These are phyloP conservation scores for Naganishia kalamii DNA, from an alignment of 768 basidiomycete species.

Conservation along the genomic window DNA sequence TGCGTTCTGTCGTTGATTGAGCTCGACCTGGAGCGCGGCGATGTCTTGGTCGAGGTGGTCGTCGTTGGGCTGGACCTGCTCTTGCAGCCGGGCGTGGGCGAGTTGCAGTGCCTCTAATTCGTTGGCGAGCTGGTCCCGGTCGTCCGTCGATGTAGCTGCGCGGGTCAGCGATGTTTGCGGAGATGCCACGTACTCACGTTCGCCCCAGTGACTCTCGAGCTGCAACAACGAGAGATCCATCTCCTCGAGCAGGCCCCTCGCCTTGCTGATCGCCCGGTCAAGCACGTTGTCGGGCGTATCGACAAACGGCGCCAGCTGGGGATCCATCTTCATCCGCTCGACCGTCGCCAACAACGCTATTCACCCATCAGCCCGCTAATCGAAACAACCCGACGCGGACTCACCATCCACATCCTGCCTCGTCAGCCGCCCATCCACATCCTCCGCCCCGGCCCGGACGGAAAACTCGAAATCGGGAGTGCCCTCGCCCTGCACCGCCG, in stretches of 20 bases:
- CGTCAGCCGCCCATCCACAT: conserved; percentile 59
- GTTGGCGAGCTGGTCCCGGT: conserved; percentile 57
- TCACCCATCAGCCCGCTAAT: neutral
- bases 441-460: conserved; percentile 60
- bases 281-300: neutral
- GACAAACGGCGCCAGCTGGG: neutral
- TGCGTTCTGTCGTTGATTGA: conserved; percentile 29
- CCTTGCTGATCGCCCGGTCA: neutral
- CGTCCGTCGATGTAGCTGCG: conserved; percentile 26
- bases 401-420: conserved; percentile 66
- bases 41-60: neutral
- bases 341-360: neutral
- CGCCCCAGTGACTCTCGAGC: neutral
- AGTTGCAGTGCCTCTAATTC: conserved; percentile 22
- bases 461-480: conserved; percentile 69
- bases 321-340: conserved; percentile 3
- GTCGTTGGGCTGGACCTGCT: conserved; percentile 26
- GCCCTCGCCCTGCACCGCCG: conserved; percentile 53
- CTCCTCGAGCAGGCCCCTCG: neutral
- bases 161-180: neutral
- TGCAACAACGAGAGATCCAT: conserved; percentile 2
- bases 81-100: neutral
- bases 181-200: neutral
- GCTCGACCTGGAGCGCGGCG: conserved; percentile 15
- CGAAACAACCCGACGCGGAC: conserved; percentile 29